phyloP scores from a whole-genome alignment of 306 rosid species.

The Quillaja saponaria region DNA sequence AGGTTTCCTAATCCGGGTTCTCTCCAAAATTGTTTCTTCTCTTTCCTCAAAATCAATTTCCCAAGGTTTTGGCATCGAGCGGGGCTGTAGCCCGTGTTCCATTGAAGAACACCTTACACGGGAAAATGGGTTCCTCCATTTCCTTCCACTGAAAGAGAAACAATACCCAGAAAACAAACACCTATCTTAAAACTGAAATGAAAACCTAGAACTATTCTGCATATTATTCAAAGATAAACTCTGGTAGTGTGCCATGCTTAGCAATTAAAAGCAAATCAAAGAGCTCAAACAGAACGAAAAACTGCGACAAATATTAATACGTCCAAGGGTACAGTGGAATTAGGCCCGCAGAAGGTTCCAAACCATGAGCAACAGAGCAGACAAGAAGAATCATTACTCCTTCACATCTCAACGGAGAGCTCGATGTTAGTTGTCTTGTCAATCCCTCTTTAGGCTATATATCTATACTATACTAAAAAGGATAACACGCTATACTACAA shows the following conservation, averaged over 20 bases:
- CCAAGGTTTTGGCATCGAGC: constrained; percentile 44
- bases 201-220: constrained; percentile 25
- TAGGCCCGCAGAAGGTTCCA: no score
- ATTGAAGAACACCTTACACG: constrained; percentile 48
- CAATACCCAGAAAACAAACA: constrained; percentile 36
- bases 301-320: no score
- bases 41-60: constrained; percentile 33
- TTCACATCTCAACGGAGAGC: no score
- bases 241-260: constrained; percentile 51
- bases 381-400: no score
- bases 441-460: no score
- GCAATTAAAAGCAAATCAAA: constrained; percentile 5
- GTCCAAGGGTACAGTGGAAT: no score
- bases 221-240: constrained; percentile 32
- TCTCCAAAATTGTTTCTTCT: constrained; percentile 29
- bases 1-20: constrained; percentile 37
- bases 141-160: constrained; percentile 31
- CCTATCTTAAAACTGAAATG: constrained; percentile 17
- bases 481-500: no score
- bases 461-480: no score
- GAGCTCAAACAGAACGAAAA: neutral
- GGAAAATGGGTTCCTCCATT: constrained; percentile 38
- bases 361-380: no score
- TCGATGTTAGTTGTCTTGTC: no score
- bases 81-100: constrained; percentile 55